Evolutionary conservation across 768 basidiomycete genomes (phyloP), one percentile per base, ranked within the genome.

Genomic region (Russula sp.): DNA sequence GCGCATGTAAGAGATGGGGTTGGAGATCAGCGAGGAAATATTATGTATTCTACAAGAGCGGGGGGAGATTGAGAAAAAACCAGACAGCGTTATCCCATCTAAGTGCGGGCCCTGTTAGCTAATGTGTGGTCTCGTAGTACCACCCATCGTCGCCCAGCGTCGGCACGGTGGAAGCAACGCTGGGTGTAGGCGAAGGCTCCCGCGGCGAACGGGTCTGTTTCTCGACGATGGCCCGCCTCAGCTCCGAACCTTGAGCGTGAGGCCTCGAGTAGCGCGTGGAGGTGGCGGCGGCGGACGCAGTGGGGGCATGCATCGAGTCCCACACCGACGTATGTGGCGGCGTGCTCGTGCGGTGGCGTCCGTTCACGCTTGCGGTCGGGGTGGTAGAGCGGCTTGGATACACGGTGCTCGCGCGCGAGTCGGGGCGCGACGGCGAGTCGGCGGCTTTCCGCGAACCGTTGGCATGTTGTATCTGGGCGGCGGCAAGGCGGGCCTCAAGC

Each of bases 111-210:
- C 22, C 22, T 27, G 22, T 27, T 27, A 27, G 22, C 22, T 27
- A 27, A 27, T 27, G 22, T 27, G 22, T 27, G 22, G 22, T 27
- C 22, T 27, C 9, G 9, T 77, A 76, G 82, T 84, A 93, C 91
- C 91, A 94, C 40, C 91, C 91, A 52, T 93, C 86, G 1, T 84
- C 78, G 47, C 83, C 83, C 62, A 83, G 77, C 0, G 88, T 91
- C 7, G 87, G 88, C 9, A 85, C 80, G 34, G 82, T 77, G 22
- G 88, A 89, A n/a, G 87, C 85, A 1, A 77, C 82, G 69, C 91
- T 93, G 31, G 84, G 85, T 32, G 91, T 85, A 8, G 91, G 91
- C 1, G 91, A 93, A 14, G 85, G 79, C 20, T 76, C 71, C 47
- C 76, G 74, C 3, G 58, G 60, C 63, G 66, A 52, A 70, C 76